Conservation (phyloP, 1,284 basidiomycete species). For the Phellopilus nigrolimitatus region DNA sequence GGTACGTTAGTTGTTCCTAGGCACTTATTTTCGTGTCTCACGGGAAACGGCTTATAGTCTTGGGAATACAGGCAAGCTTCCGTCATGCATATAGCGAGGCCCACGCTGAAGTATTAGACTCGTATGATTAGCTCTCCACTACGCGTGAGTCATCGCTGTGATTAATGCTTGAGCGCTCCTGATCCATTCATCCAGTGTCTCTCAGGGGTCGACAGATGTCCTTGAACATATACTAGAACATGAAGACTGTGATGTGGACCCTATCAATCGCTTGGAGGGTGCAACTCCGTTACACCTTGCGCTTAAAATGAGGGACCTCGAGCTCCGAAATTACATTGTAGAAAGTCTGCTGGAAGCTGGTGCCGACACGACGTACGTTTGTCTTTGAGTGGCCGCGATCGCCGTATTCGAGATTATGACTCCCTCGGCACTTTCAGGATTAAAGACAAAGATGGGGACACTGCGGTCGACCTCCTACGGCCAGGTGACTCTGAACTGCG, state of each 20-base stretch:
- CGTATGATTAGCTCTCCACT: conserved; percentile 59
- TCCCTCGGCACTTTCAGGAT: conserved; percentile 41
- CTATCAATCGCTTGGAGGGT: conserved; percentile 66
- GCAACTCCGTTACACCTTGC: conserved; percentile 86
- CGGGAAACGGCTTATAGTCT: conserved; percentile 38
- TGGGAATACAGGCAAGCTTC: conserved; percentile 61
- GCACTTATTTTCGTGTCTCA: neutral
- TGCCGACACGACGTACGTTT: conserved; percentile 62
- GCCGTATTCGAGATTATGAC: conserved; percentile 1
- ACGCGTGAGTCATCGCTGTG: conserved; percentile 52
- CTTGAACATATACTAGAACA: conserved; percentile 71
- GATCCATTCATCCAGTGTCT: conserved; percentile 33
- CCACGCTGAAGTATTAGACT: neutral
- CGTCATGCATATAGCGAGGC: neutral
- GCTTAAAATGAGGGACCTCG: conserved; percentile 55
- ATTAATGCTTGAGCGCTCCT: conserved; percentile 1
- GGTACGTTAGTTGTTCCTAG: conserved; percentile 41
- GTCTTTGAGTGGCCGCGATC: neutral
- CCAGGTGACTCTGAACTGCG: conserved; percentile 42
- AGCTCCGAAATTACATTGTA: conserved; percentile 51
- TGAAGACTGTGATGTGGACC: conserved; percentile 82
- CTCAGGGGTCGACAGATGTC: conserved; percentile 56
- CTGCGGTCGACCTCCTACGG: conserved; percentile 54
- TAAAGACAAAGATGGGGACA: conserved; percentile 66
- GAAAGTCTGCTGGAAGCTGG: conserved; percentile 73